Conservation (phyloP, 768 basidiomycete genomes). For the Podaxis pistillaris region DNA sequence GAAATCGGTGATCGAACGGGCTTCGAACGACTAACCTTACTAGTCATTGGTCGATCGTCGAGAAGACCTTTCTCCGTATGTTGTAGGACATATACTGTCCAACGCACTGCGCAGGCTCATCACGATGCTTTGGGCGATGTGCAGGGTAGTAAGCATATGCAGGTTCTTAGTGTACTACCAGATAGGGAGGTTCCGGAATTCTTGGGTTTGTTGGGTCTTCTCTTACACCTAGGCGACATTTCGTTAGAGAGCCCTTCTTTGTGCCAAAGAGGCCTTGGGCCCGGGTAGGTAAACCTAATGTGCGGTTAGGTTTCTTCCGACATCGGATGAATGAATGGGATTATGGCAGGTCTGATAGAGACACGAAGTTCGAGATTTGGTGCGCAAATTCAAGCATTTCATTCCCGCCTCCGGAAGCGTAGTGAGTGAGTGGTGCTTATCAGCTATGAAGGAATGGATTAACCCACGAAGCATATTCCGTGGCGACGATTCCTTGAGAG, state of each 20-base stretch:
- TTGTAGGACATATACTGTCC: slow-evolving; percentile 6
- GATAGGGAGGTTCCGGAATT: background rate
- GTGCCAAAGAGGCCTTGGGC: slow-evolving; percentile 1
- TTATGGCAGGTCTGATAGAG: background rate
- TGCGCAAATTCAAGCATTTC: background rate
- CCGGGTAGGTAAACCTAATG: slow-evolving; percentile 1
- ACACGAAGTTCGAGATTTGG: background rate
- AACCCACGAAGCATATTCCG: background rate
- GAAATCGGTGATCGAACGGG: background rate
- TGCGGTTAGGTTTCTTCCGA: background rate
- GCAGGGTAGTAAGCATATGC: slow-evolving; percentile 1
- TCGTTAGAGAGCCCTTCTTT: background rate
- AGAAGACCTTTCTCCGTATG: background rate
- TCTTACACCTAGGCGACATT: background rate
- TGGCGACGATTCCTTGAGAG: background rate
- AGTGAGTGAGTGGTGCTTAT: background rate
- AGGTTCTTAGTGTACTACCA: background rate
- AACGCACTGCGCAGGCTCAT: background rate
- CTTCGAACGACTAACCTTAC: background rate
- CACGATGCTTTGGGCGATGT: background rate
- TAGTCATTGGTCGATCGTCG: background rate
- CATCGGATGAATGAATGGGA: slow-evolving; percentile 1
- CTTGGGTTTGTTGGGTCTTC: background rate
- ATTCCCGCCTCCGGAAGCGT: background rate
- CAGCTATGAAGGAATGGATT: background rate